Base-by-base conservation (phyloP, 148 eudicot species). In the Amaranthus hypochondriacus region DNA sequence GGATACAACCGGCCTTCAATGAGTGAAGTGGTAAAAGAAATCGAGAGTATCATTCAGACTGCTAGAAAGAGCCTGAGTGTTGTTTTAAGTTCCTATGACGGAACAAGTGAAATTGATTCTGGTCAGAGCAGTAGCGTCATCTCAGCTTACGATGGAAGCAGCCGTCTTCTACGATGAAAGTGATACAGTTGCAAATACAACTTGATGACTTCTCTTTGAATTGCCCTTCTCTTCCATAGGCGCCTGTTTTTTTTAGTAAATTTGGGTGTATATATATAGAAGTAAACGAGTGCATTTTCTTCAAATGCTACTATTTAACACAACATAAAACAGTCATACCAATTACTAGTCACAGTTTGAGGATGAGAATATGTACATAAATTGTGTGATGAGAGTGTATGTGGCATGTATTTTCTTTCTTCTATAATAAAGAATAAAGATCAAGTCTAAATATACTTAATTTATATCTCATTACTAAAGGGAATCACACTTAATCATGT, bases 11-110 rank as follows among this genome's bases (percentile, higher is more conserved):
- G 94, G 63, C 90, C 91, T 49, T 58, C 85, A 57, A 87, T 87
- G 94, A 78, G 88, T 6, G 85, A 79, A 11, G 88, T 87, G 66
- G 94, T 86, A 18, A 87, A 83, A 80, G 94, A 87, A 81, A 81
- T 87, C 0, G 90, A 87, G 76, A 80, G 56, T 62, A 84, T 87
- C 21, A 86, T 87, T 84, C 80, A 84, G 70, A 52, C 76, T 51
- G 84, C 69, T 7, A 85, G 87, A 44, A 64, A 64, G 18, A 46
- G n/a, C 51, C 68, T 64, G 68, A 47, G n/a, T 12, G 68, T 51
- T 14, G 68, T 64, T 39, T 44, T 11, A 47, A 64, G 51, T 14
- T 56, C 15, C 80, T 87, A 86, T 76, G 90, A 79, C 75, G 85
- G 77, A 59, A 67, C 51, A 49, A 76, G 69, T 0, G 65, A 76